A percentile compares a stretch with the other conserved stretches of the same genome.
Evolutionary conservation across 1,284 basidiomycete genomes (phyloP).

Genomic region (Flammula alnicola): DNA sequence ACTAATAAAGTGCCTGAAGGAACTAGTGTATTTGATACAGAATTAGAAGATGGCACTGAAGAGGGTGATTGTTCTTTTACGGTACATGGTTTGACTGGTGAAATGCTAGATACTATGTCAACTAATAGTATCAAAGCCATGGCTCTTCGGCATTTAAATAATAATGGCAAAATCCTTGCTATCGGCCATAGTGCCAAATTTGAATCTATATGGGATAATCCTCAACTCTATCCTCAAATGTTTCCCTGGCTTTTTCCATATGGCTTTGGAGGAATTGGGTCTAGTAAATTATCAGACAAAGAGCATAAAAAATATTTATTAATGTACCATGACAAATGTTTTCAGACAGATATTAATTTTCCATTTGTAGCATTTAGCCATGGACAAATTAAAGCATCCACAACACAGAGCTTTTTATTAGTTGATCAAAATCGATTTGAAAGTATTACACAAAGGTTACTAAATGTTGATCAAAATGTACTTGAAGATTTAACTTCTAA

Average conservation of each 20-base stretch:
- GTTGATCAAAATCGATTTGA: constrained; percentile 28
- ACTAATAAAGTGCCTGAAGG: constrained; percentile 20
- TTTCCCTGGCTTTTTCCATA: too few relatives aligned
- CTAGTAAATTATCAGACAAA: constrained; percentile 12
- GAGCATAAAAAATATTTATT: constrained; percentile 32
- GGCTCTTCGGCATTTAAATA: constrained; percentile 27
- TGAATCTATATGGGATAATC: constrained; percentile 36
- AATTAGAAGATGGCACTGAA: constrained; percentile 29
- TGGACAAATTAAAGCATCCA: constrained; percentile 37
- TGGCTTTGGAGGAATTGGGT: constrained; percentile 35
- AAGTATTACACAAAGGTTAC: constrained; percentile 21
- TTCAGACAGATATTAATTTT: constrained; percentile 41
- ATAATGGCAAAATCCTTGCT: constrained; percentile 24
- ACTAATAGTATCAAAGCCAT: constrained; percentile 22
- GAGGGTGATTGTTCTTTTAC: constrained; percentile 31
- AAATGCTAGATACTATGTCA: constrained; percentile 21
- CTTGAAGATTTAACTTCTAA: constrained; percentile 10
- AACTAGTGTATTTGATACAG: constrained; percentile 20
- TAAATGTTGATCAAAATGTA: constrained; percentile 5
- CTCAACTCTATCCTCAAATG: too few relatives aligned
- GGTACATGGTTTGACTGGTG: constrained; percentile 32
- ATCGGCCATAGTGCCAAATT: constrained; percentile 24
- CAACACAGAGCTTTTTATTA: constrained; percentile 33
- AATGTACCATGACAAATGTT: constrained; percentile 43
- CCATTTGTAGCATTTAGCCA: constrained; percentile 44